Evolutionary conservation across 495 filamentous ascomycete species (phyloP).

Genomic region (Aspergillus heteromorphus): DNA sequence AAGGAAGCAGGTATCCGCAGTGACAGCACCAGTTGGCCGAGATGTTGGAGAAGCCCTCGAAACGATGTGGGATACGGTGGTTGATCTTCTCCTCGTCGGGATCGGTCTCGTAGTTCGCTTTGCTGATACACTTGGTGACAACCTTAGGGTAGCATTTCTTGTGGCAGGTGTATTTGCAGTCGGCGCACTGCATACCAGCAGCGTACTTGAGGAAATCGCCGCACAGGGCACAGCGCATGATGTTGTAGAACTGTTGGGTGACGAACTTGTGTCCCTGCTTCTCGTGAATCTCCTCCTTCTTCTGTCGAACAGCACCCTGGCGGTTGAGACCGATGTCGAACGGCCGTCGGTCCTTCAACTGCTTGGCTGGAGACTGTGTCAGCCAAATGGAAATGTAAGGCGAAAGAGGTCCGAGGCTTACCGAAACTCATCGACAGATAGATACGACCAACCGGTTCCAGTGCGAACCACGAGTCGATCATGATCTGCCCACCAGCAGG

Average conservation of each 20-base stretch:
- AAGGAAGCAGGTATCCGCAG: conserved; percentile 95
- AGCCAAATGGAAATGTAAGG: conserved; percentile 18
- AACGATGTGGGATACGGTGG: conserved; percentile 96
- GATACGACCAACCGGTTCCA: conserved; percentile 90
- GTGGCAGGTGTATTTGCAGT: conserved; percentile 99
- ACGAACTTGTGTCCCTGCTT: conserved; percentile 99
- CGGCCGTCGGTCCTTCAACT: conserved; percentile 60
- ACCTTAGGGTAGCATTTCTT: conserved; percentile 94
- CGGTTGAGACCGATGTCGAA: conserved; percentile 87
- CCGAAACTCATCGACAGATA: conserved; percentile 83
- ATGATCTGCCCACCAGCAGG: conserved; percentile 53
- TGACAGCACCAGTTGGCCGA: conserved; percentile 99
- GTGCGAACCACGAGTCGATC: conserved; percentile 93
- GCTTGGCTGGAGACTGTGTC: conserved; percentile 51
- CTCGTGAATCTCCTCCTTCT: conserved; percentile 95
- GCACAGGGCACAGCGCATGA: conserved; percentile 98
- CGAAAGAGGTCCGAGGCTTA: conserved; percentile 31
- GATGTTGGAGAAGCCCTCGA: conserved; percentile 89
- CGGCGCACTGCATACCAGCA: conserved; percentile 96
- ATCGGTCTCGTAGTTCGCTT: conserved; percentile 95
- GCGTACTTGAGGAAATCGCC: conserved; percentile 98
- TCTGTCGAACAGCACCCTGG: conserved; percentile 92
- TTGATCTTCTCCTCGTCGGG: conserved; percentile 99
- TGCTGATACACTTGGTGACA: conserved; percentile 99
- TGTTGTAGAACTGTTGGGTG: conserved; percentile 98